These are phyloP conservation scores for Stentor coeruleus DNA, from an alignment of 73 alveolate species.

Conservation along the genomic window DNA sequence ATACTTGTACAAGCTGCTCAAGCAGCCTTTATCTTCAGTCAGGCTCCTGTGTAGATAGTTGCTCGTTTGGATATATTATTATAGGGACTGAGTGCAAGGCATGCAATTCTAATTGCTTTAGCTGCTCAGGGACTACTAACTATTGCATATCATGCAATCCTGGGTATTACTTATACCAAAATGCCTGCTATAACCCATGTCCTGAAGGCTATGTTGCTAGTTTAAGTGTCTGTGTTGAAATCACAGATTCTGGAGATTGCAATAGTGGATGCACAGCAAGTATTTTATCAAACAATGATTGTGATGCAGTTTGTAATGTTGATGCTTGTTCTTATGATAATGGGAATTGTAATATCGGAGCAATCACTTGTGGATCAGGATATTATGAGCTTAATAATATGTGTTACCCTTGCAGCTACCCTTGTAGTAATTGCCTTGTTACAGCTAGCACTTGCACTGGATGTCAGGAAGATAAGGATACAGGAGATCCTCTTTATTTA, in stretches of 20 bases:
- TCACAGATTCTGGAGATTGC: background rate
- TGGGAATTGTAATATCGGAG: background rate
- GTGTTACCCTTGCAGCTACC: background rate
- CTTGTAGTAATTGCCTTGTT: background rate
- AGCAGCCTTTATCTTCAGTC: background rate
- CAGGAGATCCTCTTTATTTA: background rate
- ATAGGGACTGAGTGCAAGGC: background rate
- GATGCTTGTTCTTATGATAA: background rate
- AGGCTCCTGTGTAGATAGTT: background rate
- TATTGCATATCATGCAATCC: constrained; percentile 5
- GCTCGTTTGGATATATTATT: background rate
- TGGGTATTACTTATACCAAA: background rate
- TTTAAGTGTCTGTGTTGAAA: background rate
- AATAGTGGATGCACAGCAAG: background rate
- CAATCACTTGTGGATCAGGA: constrained; percentile 8
- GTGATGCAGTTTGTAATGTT: constrained; percentile 16
- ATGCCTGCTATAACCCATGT: background rate
- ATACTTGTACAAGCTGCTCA: constrained; percentile 8
- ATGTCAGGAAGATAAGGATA: background rate
- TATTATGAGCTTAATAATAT: background rate
- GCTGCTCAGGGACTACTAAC: constrained; percentile 2
- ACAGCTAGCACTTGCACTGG: background rate
- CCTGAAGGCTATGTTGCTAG: background rate
- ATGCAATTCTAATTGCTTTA: constrained; percentile 19
- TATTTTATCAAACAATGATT: background rate